Evolutionary conservation across 2,329 filamentous ascomycete species (phyloP).

Genomic region (Xylariales sp.): DNA sequence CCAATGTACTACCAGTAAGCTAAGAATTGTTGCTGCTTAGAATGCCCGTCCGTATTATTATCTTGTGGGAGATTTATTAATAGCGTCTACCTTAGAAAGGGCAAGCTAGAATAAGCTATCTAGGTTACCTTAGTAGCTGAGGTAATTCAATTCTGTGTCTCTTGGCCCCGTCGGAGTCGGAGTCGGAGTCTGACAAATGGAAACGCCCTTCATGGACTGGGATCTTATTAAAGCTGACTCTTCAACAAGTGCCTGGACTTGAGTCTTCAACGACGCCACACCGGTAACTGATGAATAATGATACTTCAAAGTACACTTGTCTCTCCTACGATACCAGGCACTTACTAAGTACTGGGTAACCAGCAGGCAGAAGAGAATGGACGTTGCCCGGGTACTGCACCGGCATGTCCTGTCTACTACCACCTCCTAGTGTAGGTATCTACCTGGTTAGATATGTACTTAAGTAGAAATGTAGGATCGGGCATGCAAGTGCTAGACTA

Average conservation of each 20-base stretch:
- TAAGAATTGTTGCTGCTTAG: slow-evolving; percentile 14
- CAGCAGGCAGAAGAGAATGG: slow-evolving; percentile 5
- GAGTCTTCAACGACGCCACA: slow-evolving; percentile 1
- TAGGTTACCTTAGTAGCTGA: background rate
- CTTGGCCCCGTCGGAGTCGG: no score
- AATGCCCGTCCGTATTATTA: background rate
- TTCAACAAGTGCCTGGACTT: slow-evolving; percentile 13
- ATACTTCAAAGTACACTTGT: background rate
- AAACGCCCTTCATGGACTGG: background rate
- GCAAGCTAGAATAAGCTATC: slow-evolving; percentile 19
- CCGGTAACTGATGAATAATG: background rate
- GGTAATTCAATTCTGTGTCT: no score
- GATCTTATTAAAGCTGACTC: slow-evolving; percentile 27
- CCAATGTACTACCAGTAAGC: slow-evolving; percentile 34
- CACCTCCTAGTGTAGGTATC: background rate
- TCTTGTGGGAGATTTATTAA: slow-evolving; percentile 34
- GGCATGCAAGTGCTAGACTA: slow-evolving; percentile 1
- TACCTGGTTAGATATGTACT: no score
- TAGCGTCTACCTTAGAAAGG: slow-evolving; percentile 28
- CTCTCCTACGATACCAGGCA: background rate
- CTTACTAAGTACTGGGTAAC: no score
- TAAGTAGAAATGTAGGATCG: background rate
- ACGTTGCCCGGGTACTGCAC: background rate
- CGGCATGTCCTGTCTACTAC: background rate
- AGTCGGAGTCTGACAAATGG: slow-evolving; percentile 28